Base-by-base conservation (phyloP, 1,284 basidiomycete species). In the Microstroma glucosiphilum region DNA sequence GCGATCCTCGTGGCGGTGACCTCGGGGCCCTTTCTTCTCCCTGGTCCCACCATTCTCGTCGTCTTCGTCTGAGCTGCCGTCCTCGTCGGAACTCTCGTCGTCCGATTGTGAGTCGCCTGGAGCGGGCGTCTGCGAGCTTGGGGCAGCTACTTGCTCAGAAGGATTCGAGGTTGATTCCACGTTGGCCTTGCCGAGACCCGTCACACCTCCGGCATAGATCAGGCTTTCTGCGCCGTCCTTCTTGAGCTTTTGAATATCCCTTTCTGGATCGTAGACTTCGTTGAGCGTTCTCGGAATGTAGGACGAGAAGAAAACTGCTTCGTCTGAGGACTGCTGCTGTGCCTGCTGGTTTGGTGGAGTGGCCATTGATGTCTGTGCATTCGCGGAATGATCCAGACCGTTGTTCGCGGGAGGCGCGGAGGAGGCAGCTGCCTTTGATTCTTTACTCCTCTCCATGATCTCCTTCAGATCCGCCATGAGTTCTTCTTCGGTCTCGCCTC, bases 231-330 rank as follows among this genome's bases (percentile, higher is more conserved):
- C 46, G 2, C 51, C 51, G 9, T 62, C 60, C 26, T 65, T 49
- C 13, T 56, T 64, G 15, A 60, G 51, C n/a, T 63, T 66, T 2
- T 58, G 23, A 19, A 59, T 69, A 11, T 64, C 46, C 9, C 70
- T 42, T 43, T 69, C 67, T n/a, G 69, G 68, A 49, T 77, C 76
- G 54, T 78, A 76, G 2, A 78, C 63, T 37, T 78, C 76, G 63
- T 78, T 68, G 9, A 78, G 69, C 6, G 69, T 77, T 25, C 73
- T 71, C 1, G 77, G 76, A 43, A 78, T 75, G 66, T 74, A 76
- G 37, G 70, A 66, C 30, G 65, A 62, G 46, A 69, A 68, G 63
- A 78, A 78, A 1, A 78, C 76, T 23, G 71, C 70, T 30, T 76
- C 69, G 53, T 77, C 74, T 37, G 30, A 37, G 37, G 68, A 63